Percentiles rank a stretch among this genome's conserved stretches.
Conservation (phyloP, 495 filamentous ascomycete genomes). For the Coniosporium apollinis region DNA sequence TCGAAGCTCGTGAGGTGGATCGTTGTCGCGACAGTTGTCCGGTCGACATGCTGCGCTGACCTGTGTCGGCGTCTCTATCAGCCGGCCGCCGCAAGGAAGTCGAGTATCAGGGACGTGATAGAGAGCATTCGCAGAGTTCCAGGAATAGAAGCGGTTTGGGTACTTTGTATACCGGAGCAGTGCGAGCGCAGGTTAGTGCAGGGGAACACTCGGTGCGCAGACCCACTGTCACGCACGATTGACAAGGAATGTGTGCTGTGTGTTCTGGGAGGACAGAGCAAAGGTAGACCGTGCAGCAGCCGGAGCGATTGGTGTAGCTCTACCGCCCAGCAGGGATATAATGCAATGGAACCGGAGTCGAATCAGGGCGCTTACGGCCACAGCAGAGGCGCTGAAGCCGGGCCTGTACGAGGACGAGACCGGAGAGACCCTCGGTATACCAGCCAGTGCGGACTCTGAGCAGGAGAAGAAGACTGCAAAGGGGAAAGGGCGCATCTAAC, state of each 20-base stretch:
- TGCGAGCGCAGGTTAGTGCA: constrained; percentile 9
- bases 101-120: background rate
- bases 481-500: too few species aligned
- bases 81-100: background rate
- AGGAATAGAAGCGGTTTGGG: constrained; percentile 10
- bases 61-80: constrained; percentile 2
- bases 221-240: too few species aligned
- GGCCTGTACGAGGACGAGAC: too few species aligned
- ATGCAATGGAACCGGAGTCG: too few species aligned
- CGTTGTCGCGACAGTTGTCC: constrained; percentile 38
- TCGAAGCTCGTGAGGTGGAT: constrained; percentile 35
- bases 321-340: background rate
- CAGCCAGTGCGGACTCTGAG: too few species aligned
- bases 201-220: too few species aligned
- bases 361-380: too few species aligned
- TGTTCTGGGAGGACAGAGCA: constrained; percentile 5
- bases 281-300: constrained; percentile 8
- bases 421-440: too few species aligned
- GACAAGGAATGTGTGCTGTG: constrained; percentile 19
- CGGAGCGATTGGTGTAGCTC: constrained; percentile 2
- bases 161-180: constrained; percentile 11
- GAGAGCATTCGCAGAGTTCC: background rate
- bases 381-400: too few species aligned
- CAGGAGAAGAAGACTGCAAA: too few species aligned
- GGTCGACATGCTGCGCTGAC: constrained; percentile 27